phyloP scores from a whole-genome alignment of 495 filamentous ascomycete genomes.

The Halenospora varia region DNA sequence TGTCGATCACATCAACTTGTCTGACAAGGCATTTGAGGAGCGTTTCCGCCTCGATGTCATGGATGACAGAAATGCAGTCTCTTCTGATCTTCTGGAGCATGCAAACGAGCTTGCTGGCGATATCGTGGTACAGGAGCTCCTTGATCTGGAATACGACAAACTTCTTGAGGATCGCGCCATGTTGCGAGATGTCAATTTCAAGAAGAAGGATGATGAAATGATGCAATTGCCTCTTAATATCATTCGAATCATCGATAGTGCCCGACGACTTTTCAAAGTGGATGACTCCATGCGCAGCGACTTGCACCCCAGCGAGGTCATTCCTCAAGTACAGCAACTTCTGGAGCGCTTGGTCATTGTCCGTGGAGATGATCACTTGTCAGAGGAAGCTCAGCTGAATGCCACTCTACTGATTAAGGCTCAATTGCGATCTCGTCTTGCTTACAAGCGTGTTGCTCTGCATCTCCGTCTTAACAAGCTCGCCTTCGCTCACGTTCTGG shows the following conservation, averaged over 20 bases:
- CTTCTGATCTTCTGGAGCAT: constrained; percentile 75
- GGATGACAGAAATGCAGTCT: constrained; percentile 58
- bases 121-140: constrained; percentile 71
- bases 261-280: constrained; percentile 85
- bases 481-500: constrained; percentile 88
- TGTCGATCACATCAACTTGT: constrained; percentile 78
- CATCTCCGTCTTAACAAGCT: constrained; percentile 83
- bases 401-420: constrained; percentile 89
- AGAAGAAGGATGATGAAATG: constrained; percentile 63
- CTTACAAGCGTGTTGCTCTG: constrained; percentile 85
- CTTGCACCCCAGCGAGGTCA: constrained; percentile 82
- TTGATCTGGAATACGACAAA: constrained; percentile 87
- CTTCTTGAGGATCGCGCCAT: constrained; percentile 70
- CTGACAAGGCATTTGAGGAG: constrained; percentile 65
- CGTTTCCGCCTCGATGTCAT: constrained; percentile 93
- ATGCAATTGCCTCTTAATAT: constrained; percentile 93
- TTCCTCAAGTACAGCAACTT: constrained; percentile 72
- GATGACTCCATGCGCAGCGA: constrained; percentile 81
- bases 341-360: constrained; percentile 77
- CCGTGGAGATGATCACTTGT: constrained; percentile 76
- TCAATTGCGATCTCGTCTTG: constrained; percentile 80
- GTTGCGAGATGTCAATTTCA: constrained; percentile 54
- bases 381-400: constrained; percentile 79
- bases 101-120: constrained; percentile 85
- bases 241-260: constrained; percentile 82